Base-by-base conservation (phyloP, 257 asterid species). In the Ilex aquifolium region DNA sequence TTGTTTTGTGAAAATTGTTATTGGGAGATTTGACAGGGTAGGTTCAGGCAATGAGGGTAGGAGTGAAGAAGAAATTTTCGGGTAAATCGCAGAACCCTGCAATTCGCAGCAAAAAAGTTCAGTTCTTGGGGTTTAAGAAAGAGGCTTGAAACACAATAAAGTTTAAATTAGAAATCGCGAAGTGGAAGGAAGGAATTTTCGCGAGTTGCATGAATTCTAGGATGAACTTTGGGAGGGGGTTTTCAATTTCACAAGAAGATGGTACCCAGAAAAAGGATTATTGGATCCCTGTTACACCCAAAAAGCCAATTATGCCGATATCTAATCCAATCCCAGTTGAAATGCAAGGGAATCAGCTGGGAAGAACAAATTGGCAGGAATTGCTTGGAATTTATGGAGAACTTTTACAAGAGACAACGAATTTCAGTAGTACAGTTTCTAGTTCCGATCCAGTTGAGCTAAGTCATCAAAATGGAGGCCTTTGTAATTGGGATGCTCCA, bases 211-310 rank as follows among this genome's bases (percentile, higher is more conserved):
- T 48, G 32, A 52, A 52, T 62, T 49, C 5, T 39, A 71, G 44
- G 69, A 89, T 89, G 94, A 77, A 76, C 75, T 72, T 66, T 74
- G 89, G 88, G 77, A 83, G 76, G 63, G 80, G 77, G 52, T 74
- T 68, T 64, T 63, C 74, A 21, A 60, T 69, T 63, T 80, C 80
- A 74, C 71, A 17, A 66, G 83, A 65, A 56, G 77, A 80, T 52
- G 77, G 73, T 21, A 1, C 44, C 59, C 75, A 59, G 70, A 78
- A 69, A 71, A 80, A 75, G 61, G 74, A 76, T 61, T 31, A 50
- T 27, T 76, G 88, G 87, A 60, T 69, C 72, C 91, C 95, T 10
- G 59, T 55, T 17, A 81, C 84, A 44, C 80, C 85, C 1, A 80
- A 68, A 57, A 87, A 73, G 74, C 84, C 69, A 0, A 60, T 60